Percentiles rank a stretch among this genome's conserved stretches.
phyloP scores from a whole-genome alignment of 2,329 filamentous ascomycete species.

The Penicillium sp. region DNA sequence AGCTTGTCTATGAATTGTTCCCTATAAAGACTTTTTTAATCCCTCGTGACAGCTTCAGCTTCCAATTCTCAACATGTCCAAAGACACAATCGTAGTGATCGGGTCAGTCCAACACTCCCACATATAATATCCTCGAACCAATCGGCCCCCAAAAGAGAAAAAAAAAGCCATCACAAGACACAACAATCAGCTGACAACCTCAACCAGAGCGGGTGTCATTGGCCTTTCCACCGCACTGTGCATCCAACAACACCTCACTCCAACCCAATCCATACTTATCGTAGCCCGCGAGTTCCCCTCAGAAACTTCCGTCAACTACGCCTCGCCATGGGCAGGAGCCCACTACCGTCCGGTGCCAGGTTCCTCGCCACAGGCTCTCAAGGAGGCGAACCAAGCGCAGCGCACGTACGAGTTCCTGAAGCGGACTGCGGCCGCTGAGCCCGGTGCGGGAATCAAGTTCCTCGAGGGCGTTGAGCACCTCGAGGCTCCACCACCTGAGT shows the following conservation, averaged over 20 bases:
- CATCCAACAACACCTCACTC: conserved; percentile 33
- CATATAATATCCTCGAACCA: not conserved
- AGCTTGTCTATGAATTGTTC: not conserved
- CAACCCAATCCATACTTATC: conserved; percentile 38
- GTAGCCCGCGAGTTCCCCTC: conserved; percentile 44
- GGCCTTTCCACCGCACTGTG: conserved; percentile 40
- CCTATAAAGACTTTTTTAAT: not conserved
- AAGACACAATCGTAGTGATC: conserved; percentile 40
- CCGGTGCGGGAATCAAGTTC: conserved; percentile 40
- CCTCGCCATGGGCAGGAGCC: conserved; percentile 49
- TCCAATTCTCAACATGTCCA: conserved; percentile 20
- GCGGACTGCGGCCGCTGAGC: conserved; percentile 33
- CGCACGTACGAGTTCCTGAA: conserved; percentile 43
- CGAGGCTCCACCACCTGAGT: conserved; percentile 39
- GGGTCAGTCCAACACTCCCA: conserved; percentile 27
- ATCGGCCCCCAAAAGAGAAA: not conserved
- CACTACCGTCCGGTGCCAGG: conserved; percentile 50
- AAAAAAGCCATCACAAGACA: not conserved
- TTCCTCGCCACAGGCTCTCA: conserved; percentile 34
- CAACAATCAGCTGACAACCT: conserved; percentile 4
- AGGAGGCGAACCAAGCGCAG: conserved; percentile 40
- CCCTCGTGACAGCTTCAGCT: not conserved
- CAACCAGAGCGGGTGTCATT: conserved; percentile 41
- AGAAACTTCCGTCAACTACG: conserved; percentile 45
- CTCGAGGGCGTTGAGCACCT: conserved; percentile 46